phyloP scores from a whole-genome alignment of 2,329 filamentous ascomycete genomes.

The Fusarium domesticum region DNA sequence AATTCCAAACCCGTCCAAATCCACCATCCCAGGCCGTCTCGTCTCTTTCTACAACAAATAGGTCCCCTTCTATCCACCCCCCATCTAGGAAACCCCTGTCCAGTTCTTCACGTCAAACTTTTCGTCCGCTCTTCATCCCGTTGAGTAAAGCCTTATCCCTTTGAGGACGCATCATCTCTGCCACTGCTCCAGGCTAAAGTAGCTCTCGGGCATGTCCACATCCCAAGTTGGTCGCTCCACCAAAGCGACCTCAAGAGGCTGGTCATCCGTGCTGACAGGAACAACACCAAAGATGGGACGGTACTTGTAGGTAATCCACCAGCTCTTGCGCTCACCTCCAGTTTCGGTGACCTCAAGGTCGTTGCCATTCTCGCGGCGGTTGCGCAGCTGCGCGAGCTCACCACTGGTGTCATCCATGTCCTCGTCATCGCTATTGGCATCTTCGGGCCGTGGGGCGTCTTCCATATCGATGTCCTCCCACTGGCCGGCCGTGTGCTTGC shows the following conservation, averaged over 20 bases:
- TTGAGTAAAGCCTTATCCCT: too few species aligned
- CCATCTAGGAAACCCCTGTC: not conserved
- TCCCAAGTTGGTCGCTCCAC: conserved; percentile 86
- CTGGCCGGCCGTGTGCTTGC: conserved; percentile 41
- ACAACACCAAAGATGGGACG: conserved; percentile 80
- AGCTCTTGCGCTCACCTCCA: conserved; percentile 37
- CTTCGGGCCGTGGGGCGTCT: conserved; percentile 36
- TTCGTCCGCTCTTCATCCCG: not conserved
- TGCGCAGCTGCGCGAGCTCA: conserved; percentile 37
- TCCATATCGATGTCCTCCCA: conserved; percentile 40
- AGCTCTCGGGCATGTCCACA: conserved; percentile 70
- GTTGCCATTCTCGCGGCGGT: conserved; percentile 22
- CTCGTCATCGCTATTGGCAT: conserved; percentile 38
- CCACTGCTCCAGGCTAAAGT: conserved; percentile 57
- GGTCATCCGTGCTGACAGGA: conserved; percentile 39
- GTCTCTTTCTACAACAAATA: not conserved
- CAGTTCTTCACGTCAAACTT: not conserved
- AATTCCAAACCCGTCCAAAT: not conserved
- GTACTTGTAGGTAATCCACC: conserved; percentile 91
- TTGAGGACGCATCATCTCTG: conserved; percentile 35
- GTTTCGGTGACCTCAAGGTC: conserved; percentile 20
- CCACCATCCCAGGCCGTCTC: not conserved
- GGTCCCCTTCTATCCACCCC: not conserved
- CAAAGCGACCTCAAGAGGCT: conserved; percentile 73
- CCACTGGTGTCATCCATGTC: conserved; percentile 35